Evolutionary conservation across 1,139 yeast genomes (phyloP), one percentile per base, ranked within the genome.

Genomic region (Protomyces macrosporus): DNA sequence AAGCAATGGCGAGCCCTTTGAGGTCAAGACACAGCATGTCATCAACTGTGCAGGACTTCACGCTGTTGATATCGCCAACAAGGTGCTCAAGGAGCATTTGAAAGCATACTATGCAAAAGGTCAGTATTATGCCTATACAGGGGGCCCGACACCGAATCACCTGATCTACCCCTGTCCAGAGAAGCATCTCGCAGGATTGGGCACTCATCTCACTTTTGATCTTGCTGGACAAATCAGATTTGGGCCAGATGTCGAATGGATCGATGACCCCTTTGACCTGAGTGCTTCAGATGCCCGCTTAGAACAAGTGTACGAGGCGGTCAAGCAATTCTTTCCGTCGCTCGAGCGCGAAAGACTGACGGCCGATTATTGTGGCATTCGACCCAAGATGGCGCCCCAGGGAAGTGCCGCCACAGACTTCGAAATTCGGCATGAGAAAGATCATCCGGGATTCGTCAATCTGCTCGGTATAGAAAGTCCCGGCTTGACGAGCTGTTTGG

Each of bases 191-290:
- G 85, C 88, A 3, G 87, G 95, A 0, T 77, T 90, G 62, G 97
- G 97, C 0, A 88, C 95, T 0, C 97, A 90, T 75, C 76, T 90
- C 66, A 90, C 97, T 0, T 77, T 90, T 55, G 96, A 89, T 71
- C 75, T 90, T 63, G 93, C 88, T 2, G 95, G 96, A 0, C 87
- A 85, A 69, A 75, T 90, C 50, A 81, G 84, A 69, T 90, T 90
- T 73, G 97, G 97, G 0, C 97, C 97, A 0, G 96, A 90, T 73
- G 75, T 89, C 63, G 95, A 90, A 73, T 90, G 95, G 90, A 82
- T 88, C 2, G 81, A 82, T 10, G 68, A 73, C 1, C 81, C 82
- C 1, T 66, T 68, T 7, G 76, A 76, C 35, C 53, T 51, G 58
- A 67, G 74, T 5, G 65, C 67, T 23, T 76, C 75, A 12, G 75